phyloP scores from a whole-genome alignment of 768 basidiomycete species.

The Lyophyllum decastes region DNA sequence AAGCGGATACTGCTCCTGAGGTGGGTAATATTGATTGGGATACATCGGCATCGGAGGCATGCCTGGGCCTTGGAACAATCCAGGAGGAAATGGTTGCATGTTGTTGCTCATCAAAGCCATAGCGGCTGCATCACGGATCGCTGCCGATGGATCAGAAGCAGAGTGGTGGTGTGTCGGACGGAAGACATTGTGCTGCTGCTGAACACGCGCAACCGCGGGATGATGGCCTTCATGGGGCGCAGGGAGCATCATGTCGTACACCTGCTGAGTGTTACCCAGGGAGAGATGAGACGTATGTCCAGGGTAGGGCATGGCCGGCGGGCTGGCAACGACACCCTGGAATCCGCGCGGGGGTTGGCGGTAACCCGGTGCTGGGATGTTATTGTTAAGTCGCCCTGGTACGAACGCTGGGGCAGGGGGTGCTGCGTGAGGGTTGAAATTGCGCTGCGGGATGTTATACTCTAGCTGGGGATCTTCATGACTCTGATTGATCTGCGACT shows the following conservation, averaged over 20 bases:
- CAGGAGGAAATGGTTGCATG: constrained; percentile 58
- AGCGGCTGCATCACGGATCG: constrained; percentile 70
- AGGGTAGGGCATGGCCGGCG: constrained; percentile 54
- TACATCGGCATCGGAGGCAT: constrained; percentile 64
- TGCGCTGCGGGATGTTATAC: constrained; percentile 59
- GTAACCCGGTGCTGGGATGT: constrained; percentile 48
- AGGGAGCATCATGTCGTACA: constrained; percentile 80
- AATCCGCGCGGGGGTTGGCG: constrained; percentile 65
- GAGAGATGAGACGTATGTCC: constrained; percentile 69
- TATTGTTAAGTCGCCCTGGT: constrained; percentile 53
- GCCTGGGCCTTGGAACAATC: constrained; percentile 55
- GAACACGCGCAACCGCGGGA: constrained; percentile 72
- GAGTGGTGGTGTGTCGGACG: constrained; percentile 80
- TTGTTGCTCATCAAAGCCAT: constrained; percentile 60
- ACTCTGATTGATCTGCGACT: constrained; percentile 35
- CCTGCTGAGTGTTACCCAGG: constrained; percentile 71
- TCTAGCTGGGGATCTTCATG: constrained; percentile 55
- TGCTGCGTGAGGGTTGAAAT: constrained; percentile 47
- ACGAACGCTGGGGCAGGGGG: constrained; percentile 48
- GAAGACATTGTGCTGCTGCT: constrained; percentile 78
- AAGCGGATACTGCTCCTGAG: constrained; percentile 56
- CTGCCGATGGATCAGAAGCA: constrained; percentile 76
- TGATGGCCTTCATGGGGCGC: constrained; percentile 55
- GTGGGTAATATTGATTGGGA: constrained; percentile 67
- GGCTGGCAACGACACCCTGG: constrained; percentile 52